Evolutionary conservation across 805 yeast species (phyloP).

Genomic region (Clavispora vitiphila): DNA sequence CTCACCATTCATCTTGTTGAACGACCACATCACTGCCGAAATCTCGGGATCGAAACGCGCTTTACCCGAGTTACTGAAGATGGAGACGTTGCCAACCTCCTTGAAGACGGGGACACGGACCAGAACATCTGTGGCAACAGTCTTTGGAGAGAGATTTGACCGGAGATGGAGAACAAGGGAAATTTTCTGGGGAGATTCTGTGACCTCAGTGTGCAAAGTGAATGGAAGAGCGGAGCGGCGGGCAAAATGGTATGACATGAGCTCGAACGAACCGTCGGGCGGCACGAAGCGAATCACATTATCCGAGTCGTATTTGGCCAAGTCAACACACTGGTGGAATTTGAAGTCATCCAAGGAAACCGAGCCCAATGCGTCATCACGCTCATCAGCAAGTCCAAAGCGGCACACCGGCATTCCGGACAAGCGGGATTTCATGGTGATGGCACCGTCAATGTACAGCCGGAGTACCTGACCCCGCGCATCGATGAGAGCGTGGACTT

Average conservation of each 20-base stretch:
- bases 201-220: constrained; percentile 52
- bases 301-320: constrained; percentile 61
- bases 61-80: constrained; percentile 56
- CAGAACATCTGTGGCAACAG: constrained; percentile 58
- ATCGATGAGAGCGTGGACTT: constrained; percentile 63
- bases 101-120: constrained; percentile 66
- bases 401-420: constrained; percentile 82
- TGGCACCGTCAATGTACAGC: constrained; percentile 71
- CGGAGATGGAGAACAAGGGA: constrained; percentile 58
- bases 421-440: constrained; percentile 64
- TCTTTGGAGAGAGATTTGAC: constrained; percentile 55
- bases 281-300: constrained; percentile 70
- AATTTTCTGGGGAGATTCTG: constrained; percentile 38
- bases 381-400: constrained; percentile 67
- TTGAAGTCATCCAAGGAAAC: constrained; percentile 71
- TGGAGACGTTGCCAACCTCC: constrained; percentile 22
- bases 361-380: constrained; percentile 9
- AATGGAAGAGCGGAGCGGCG: constrained; percentile 66
- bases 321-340: constrained; percentile 81
- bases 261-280: constrained; percentile 83
- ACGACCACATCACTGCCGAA: constrained; percentile 62
- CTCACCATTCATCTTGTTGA: constrained; percentile 63
- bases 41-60: constrained; percentile 65
- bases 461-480: constrained; percentile 60
- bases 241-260: constrained; percentile 59